These are phyloP conservation scores for Ceratocystis papillata DNA, from an alignment of 2,329 filamentous ascomycete species.

Conservation along the genomic window DNA sequence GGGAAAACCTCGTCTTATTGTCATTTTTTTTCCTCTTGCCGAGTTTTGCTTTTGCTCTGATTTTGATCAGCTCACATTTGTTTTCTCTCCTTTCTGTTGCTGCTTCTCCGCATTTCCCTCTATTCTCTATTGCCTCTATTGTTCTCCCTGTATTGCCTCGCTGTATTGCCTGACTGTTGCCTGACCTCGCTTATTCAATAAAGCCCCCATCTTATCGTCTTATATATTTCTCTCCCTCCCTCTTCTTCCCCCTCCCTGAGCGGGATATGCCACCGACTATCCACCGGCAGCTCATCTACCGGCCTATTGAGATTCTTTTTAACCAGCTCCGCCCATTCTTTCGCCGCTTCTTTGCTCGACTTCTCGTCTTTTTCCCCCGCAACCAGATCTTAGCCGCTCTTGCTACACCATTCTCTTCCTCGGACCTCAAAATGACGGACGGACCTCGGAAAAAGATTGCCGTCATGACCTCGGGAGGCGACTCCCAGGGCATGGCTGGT, in stretches of 20 bases:
- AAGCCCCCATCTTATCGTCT: no score
- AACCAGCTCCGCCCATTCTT: constrained; percentile 29
- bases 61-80: constrained; percentile 6
- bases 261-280: constrained; percentile 22
- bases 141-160: neutral
- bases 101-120: constrained; percentile 7
- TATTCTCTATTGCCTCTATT: constrained; percentile 13
- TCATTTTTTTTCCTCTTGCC: neutral
- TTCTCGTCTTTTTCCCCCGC: constrained; percentile 22
- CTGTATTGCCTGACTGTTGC: neutral
- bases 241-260: constrained; percentile 10
- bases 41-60: constrained; percentile 18
- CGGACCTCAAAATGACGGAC: constrained; percentile 33
- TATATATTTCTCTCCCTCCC: neutral
- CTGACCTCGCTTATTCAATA: constrained; percentile 4
- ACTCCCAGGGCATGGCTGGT: constrained; percentile 91
- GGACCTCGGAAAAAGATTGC: constrained; percentile 57
- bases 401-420: constrained; percentile 15
- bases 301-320: constrained; percentile 30
- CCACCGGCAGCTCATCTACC: constrained; percentile 27
- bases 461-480: constrained; percentile 88
- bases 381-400: constrained; percentile 22
- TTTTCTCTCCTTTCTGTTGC: neutral
- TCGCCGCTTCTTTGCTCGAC: constrained; percentile 21
- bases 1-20: constrained; percentile 13